Evolutionary conservation across 768 basidiomycete species (phyloP).

Genomic region (Mycena albidolilacea): DNA sequence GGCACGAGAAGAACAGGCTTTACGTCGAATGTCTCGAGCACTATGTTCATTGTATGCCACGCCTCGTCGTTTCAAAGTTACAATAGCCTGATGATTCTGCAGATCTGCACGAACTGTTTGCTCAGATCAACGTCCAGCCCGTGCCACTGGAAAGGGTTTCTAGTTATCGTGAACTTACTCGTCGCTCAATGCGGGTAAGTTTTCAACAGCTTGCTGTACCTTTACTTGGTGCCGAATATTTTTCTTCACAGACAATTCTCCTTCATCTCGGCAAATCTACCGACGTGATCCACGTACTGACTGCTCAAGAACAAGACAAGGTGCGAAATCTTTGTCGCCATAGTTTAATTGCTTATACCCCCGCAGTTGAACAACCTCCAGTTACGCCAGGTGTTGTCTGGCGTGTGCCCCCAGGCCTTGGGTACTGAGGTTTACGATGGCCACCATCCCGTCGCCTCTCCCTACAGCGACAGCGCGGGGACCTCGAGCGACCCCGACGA

Average conservation of each 20-base stretch:
- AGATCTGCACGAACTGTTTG: constrained; percentile 33
- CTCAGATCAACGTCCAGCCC: not conserved
- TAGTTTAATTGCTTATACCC: not conserved
- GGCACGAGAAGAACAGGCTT: constrained; percentile 32
- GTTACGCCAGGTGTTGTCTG: constrained; percentile 4
- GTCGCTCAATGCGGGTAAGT: constrained; percentile 29
- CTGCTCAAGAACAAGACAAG: constrained; percentile 6
- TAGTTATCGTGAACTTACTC: constrained; percentile 18
- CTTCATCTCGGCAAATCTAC: constrained; percentile 16
- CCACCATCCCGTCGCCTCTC: not conserved
- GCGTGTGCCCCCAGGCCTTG: not conserved
- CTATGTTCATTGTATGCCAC: constrained; percentile 26
- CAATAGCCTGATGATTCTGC: not conserved
- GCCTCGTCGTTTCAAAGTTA: not conserved
- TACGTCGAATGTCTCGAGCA: constrained; percentile 31
- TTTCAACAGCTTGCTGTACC: not conserved
- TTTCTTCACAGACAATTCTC: constrained; percentile 24
- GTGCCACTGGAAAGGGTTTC: constrained; percentile 26
- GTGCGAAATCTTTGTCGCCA: not conserved
- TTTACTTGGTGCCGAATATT: not conserved
- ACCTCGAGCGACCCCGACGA: constrained; percentile 9
- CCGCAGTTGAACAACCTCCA: constrained; percentile 4
- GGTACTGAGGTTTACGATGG: not conserved
- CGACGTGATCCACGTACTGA: constrained; percentile 5
- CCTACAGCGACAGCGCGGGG: constrained; percentile 14